Percentiles rank a stretch among this genome's conserved stretches.
Conservation (phyloP, 441 rosid species). For the Pelargonium myrrhifolium region DNA sequence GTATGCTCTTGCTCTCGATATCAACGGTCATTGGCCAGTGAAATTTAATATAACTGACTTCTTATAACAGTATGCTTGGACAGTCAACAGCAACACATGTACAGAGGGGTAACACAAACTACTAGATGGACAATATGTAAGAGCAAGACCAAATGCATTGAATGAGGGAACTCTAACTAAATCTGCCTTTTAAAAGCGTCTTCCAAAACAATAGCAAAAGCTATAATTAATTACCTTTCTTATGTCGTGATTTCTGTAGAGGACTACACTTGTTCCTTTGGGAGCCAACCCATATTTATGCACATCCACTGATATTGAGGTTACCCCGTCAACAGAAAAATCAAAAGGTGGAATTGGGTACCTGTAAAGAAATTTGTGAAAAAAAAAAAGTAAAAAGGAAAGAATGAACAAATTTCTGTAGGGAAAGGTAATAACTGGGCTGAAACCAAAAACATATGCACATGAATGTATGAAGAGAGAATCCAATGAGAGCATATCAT, state of each 20-base stretch:
- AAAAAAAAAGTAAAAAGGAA: slow-evolving; percentile 3
- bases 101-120: not conserved
- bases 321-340: slow-evolving; percentile 80
- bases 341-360: slow-evolving; percentile 83
- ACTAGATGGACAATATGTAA: not conserved
- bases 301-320: slow-evolving; percentile 85
- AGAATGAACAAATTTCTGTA: not conserved
- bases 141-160: not conserved
- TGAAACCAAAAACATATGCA: not conserved
- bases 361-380: slow-evolving; percentile 27
- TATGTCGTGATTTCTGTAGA: slow-evolving; percentile 90
- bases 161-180: not conserved
- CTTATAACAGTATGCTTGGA: not conserved
- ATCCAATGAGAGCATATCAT: not conserved
- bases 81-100: not conserved
- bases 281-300: slow-evolving; percentile 98
- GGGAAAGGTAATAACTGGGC: not conserved
- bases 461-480: not conserved
- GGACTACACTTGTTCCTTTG: slow-evolving; percentile 86
- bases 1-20: not conserved
- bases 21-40: not conserved
- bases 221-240: slow-evolving; percentile 52
- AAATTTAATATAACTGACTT: not conserved
- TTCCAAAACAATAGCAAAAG: slow-evolving; percentile 2
- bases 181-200: slow-evolving; percentile 7